Percentiles rank a stretch among this genome's conserved stretches.
Evolutionary conservation across 805 yeast species (phyloP).

Genomic region (Yamadazyma phyllophila): DNA sequence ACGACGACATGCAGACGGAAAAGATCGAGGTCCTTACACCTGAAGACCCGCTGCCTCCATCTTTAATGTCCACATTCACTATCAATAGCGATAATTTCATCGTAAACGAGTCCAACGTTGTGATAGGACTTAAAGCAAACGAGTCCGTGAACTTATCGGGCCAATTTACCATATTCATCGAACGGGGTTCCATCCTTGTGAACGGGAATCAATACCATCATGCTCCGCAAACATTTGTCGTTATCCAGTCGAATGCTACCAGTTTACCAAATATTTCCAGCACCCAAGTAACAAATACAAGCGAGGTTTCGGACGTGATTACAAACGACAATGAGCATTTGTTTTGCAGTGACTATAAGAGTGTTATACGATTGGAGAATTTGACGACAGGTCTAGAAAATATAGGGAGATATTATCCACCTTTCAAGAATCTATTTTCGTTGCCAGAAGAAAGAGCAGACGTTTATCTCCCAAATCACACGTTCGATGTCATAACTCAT

Average conservation of each 20-base stretch:
- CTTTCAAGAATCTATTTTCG: conserved; percentile 43
- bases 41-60: conserved; percentile 1
- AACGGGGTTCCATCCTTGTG: conserved; percentile 46
- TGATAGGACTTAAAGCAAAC: conserved; percentile 41
- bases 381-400: conserved; percentile 44
- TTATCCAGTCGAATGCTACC: conserved; percentile 34
- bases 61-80: conserved; percentile 6
- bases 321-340: conserved; percentile 36
- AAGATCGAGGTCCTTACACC: conserved; percentile 3
- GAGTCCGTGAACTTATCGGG: conserved; percentile 49
- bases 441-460: conserved; percentile 10
- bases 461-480: conserved; percentile 17
- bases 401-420: conserved; percentile 42
- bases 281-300: conserved; percentile 35
- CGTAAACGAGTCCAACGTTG: conserved; percentile 26
- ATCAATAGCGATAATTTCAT: conserved; percentile 39
- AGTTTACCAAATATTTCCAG: conserved; percentile 45
- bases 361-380: conserved; percentile 40
- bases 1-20: conserved; percentile 17
- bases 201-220: conserved; percentile 34
- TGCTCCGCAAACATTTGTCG: conserved; percentile 23
- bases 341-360: conserved; percentile 38
- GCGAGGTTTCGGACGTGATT: conserved; percentile 21
- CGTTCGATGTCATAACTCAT: conserved; percentile 35
- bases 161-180: conserved; percentile 41